Percentiles rank a stretch among this genome's conserved stretches.
These are phyloP conservation scores for Penicillium simplicissimum DNA, from an alignment of 495 filamentous ascomycete genomes.

Conservation along the genomic window DNA sequence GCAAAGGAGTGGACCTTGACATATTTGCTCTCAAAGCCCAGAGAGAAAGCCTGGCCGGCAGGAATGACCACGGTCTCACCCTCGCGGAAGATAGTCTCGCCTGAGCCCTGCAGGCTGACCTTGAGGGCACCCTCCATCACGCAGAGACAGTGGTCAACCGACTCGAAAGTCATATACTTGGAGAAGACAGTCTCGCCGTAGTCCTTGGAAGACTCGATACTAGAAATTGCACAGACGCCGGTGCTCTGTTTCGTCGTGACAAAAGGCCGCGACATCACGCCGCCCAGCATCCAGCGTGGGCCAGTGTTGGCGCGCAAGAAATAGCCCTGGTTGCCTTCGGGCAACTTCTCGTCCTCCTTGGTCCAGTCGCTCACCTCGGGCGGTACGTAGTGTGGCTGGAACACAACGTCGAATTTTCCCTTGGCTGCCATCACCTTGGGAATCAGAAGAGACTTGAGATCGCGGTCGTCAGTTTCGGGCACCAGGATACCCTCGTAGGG, in stretches of 20 bases:
- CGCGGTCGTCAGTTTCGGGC: slow-evolving; percentile 47
- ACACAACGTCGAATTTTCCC: slow-evolving; percentile 50
- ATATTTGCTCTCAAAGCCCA: slow-evolving; percentile 42
- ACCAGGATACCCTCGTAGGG: slow-evolving; percentile 51
- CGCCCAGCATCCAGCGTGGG: slow-evolving; percentile 44
- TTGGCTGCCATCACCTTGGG: slow-evolving; percentile 54
- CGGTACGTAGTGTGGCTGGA: slow-evolving; percentile 42
- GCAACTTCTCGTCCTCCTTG: slow-evolving; percentile 41
- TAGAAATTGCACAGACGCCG: slow-evolving; percentile 48
- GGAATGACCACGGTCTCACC: slow-evolving; percentile 47
- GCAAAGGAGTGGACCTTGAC: slow-evolving; percentile 45
- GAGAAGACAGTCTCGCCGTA: slow-evolving; percentile 36
- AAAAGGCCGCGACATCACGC: slow-evolving; percentile 46
- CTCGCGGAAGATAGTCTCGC: slow-evolving; percentile 32
- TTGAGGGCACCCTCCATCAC: slow-evolving; percentile 42
- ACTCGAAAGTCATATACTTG: slow-evolving; percentile 37
- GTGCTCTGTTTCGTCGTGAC: slow-evolving; percentile 45
- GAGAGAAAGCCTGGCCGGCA: slow-evolving; percentile 39
- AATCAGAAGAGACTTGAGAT: slow-evolving; percentile 42
- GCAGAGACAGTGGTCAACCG: slow-evolving; percentile 43
- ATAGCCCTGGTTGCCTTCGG: slow-evolving; percentile 38
- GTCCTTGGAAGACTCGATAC: slow-evolving; percentile 42
- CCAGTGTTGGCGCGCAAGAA: slow-evolving; percentile 46
- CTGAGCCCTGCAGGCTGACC: slow-evolving; percentile 33
- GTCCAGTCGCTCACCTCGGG: slow-evolving; percentile 45